A percentile compares a stretch with the other conserved stretches of the same genome.
Evolutionary conservation across 768 basidiomycete genomes (phyloP).

Genomic region (Tylopilus subfusipes): DNA sequence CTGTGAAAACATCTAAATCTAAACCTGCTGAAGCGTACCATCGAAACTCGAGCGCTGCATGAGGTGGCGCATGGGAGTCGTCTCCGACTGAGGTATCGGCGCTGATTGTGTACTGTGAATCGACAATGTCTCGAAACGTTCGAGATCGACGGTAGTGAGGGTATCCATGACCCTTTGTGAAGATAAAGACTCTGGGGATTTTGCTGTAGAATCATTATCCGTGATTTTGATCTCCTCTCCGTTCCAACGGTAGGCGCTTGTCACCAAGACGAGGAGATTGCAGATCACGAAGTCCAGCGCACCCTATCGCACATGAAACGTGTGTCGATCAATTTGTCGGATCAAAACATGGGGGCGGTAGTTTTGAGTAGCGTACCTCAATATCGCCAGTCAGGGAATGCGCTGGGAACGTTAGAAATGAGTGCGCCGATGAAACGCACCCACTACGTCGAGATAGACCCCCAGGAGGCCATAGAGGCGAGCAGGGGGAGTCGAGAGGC

Average conservation of each 20-base stretch:
- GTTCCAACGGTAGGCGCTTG: slow-evolving; percentile 1
- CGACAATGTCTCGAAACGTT: neutral
- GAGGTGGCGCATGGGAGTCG: neutral
- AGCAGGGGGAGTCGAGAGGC: too few relatives aligned
- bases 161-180: neutral
- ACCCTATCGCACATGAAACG: slow-evolving; percentile 8
- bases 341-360: neutral
- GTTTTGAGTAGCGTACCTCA: slow-evolving; percentile 6
- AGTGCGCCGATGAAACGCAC: too few relatives aligned
- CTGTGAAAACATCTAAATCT: neutral
- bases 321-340: neutral
- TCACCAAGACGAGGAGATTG: slow-evolving; percentile 18
- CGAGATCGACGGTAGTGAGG: slow-evolving; percentile 14
- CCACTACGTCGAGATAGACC: too few relatives aligned
- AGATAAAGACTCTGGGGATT: neutral
- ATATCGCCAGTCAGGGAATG: slow-evolving; percentile 16
- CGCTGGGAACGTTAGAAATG: too few relatives aligned
- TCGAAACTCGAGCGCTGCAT: neutral
- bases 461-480: too few relatives aligned
- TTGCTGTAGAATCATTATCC: neutral
- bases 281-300: slow-evolving; percentile 14
- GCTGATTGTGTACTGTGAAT: slow-evolving; percentile 1
- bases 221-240: slow-evolving; percentile 2
- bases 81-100: neutral
- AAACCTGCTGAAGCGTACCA: neutral